Conservation (phyloP, 1,284 basidiomycete species). For the Volvariella volvacea region DNA sequence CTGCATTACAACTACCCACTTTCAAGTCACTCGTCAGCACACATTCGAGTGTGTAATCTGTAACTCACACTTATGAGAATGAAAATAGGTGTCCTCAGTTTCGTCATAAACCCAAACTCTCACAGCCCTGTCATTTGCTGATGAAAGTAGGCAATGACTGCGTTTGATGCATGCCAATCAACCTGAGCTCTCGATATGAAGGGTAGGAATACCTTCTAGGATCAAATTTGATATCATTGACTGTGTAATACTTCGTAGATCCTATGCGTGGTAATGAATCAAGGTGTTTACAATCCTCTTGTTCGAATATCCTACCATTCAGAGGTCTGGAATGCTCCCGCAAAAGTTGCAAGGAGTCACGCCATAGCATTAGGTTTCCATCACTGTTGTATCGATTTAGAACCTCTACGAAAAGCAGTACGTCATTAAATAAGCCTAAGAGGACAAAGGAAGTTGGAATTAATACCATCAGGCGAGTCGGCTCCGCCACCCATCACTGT, state of each 20-base stretch:
- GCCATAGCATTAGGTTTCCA: constrained; percentile 31
- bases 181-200: background rate
- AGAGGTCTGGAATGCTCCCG: constrained; percentile 15
- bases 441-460: constrained; percentile 4
- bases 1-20: constrained; percentile 6
- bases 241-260: constrained; percentile 28
- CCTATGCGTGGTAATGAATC: background rate
- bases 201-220: constrained; percentile 20
- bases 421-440: constrained; percentile 3
- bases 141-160: constrained; percentile 24
- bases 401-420: constrained; percentile 13
- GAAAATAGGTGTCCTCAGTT: constrained; percentile 10
- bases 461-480: constrained; percentile 20
- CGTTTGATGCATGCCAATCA: background rate
- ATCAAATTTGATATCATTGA: constrained; percentile 35
- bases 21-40: background rate
- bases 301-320: constrained; percentile 7
- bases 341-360: constrained; percentile 15
- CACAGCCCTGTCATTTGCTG: constrained; percentile 26
- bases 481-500: constrained; percentile 28
- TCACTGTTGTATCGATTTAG: constrained; percentile 29
- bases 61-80: constrained; percentile 2
- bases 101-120: constrained; percentile 21
- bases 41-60: too few relatives aligned
- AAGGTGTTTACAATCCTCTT: constrained; percentile 8